Base-by-base conservation (phyloP, 768 basidiomycete species). In the Tremella mesenterica region DNA sequence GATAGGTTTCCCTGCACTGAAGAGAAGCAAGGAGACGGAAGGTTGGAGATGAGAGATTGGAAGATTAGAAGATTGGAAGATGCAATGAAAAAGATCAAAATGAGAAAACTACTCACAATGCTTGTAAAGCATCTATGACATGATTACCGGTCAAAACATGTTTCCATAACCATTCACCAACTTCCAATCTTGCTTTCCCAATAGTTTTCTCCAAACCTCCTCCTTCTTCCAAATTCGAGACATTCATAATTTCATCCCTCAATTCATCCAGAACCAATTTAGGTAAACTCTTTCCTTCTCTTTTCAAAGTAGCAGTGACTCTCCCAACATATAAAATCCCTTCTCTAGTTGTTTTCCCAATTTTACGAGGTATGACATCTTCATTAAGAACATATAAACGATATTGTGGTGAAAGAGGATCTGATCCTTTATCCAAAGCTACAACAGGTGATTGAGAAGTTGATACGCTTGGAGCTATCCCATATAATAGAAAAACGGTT, bases 101-200 rank as follows among this genome's bases (percentile, higher is more conserved):
- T n/a, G n/a, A n/a, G n/a, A 49, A 28, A 5, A 38, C 20, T 0
- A 74, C 86, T 69, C 72, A 90, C 89, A 92, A 69, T 12, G 87
- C 85, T 61, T 90, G 82, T 18, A 93, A 81, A 0, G 89, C 85
- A 21, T 85, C 85, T 58, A 85, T 83, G 0, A 92, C 84, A 57
- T 90, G 88, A 60, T 81, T 80, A 63, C 79, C 79, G 1, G 88
- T 92, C 48, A 95, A 76, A 31, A 93, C 84, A 64, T 91, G 88
- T 21, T 82, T 72, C 91, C 90, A 95, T 1, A 95, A 76, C 89
- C 90, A 95, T 39, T 95, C 91, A 67, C 88, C 86, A 47, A 92
- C 81, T 53, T 85, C 83, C 1, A 79, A 84, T 53, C 89, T 77
- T 31, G 91, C 86, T 55, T 84, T 81, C 16, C 80, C 75, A 30